Base-by-base conservation (phyloP, 176 grass and related monocot genomes). In the Tillandsia leiboldiana region DNA sequence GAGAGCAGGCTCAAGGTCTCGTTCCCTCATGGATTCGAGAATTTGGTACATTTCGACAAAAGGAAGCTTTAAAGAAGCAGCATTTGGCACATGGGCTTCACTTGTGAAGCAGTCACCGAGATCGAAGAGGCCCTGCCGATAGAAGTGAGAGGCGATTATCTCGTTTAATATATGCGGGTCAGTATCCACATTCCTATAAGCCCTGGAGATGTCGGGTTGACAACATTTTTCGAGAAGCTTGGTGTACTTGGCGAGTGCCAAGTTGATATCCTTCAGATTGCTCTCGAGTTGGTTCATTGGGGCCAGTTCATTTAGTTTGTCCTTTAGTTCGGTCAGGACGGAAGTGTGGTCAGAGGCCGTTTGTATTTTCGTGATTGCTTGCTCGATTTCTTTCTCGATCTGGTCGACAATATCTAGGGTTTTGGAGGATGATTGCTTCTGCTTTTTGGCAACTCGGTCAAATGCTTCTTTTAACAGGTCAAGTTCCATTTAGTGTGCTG, bases 1-100 rank as follows among this genome's bases (percentile, higher is more conserved):
- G 9, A 97, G 81, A 1, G 89, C 94, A 58, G 87, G 87, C 26
- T 85, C 79, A 1, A 99, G 89, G 53, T 97, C 86, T 42, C 64
- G 81, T 18, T n/a, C 83, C 83, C 81, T 82, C 86, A 97, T 87
- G 3, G 89, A 80, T 75, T 86, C 81, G 47, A 97, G 84, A 58
- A 90, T 86, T 48, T 65, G 72, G 77, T 99, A 89, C 86, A 99
- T 90, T 73, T 99, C 84, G 64, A 85, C 72, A 66, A 99, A 99
- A 14, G 73, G 75, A 22, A 77, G 29, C 74, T 93, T 99, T 67
- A 93, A 75, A 51, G 70, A 77, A 53, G 80, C 51, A 48, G 51
- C 82, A 13, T 81, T 72, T 64, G 80, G 63, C 65, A 82, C 79
- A 57, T 77, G 73, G 48, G 86, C 85, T 72, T 92, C 84, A 54